Conservation (phyloP, 1,139 yeast genomes). For the Wickerhamiella infanticola region DNA sequence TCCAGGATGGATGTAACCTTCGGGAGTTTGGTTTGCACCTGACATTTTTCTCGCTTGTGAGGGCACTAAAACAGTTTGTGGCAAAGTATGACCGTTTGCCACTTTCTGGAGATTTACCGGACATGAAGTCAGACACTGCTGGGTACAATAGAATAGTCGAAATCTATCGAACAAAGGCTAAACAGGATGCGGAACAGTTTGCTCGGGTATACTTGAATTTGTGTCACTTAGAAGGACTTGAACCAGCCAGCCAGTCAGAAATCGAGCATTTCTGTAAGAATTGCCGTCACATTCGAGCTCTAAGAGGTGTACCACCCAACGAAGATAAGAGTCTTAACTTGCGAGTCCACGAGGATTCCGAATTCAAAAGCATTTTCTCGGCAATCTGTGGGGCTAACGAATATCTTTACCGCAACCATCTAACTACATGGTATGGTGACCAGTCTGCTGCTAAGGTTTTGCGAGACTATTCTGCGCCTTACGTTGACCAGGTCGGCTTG, state of each 20-base stretch:
- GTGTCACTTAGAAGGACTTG: conserved; percentile 15
- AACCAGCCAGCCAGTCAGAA: conserved; percentile 18
- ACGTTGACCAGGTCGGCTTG: conserved; percentile 8
- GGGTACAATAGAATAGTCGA: conserved; percentile 44
- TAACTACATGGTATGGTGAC: too few relatives aligned
- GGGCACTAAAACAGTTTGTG: conserved; percentile 41
- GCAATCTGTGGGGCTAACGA: too few relatives aligned
- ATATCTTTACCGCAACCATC: too few relatives aligned
- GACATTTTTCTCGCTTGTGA: conserved; percentile 45
- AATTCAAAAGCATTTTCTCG: too few relatives aligned
- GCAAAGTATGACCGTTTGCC: conserved; percentile 35
- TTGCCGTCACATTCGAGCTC: conserved; percentile 27
- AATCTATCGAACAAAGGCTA: conserved; percentile 35
- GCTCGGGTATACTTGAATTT: conserved; percentile 15
- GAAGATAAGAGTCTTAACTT: too few relatives aligned
- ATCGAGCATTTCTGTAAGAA: conserved; percentile 48
- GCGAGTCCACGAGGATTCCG: too few relatives aligned
- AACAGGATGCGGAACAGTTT: conserved; percentile 29
- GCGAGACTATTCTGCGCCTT: conserved; percentile 4
- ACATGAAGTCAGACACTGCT: conserved; percentile 70
- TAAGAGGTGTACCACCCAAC: conserved; percentile 14
- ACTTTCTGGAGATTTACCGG: conserved; percentile 63
- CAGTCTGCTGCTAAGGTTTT: too few relatives aligned
- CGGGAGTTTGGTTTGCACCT: not conserved
- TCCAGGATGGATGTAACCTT: not conserved